These are phyloP conservation scores for Nitzschia sp. DNA, from an alignment of 108 stramenopile genomes.

Conservation along the genomic window DNA sequence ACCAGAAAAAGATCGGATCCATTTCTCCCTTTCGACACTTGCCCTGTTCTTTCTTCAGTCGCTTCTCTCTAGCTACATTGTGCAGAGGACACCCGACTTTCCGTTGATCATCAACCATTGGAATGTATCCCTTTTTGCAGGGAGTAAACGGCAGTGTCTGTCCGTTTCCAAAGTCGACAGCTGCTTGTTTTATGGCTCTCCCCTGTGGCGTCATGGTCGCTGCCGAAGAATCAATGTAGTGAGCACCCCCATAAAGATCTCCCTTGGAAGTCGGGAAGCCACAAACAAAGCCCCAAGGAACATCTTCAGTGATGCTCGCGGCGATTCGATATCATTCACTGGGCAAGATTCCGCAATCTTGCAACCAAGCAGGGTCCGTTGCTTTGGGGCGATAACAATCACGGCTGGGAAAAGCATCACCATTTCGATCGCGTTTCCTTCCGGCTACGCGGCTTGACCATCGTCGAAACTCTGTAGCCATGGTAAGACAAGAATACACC, in stretches of 20 bases:
- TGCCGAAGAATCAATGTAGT: conserved; percentile 70
- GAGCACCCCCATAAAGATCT: conserved; percentile 87
- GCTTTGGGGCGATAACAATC: conserved; percentile 58
- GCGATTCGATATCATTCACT: conserved; percentile 86
- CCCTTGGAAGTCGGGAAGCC: conserved; percentile 66
- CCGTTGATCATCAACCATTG: conserved; percentile 36
- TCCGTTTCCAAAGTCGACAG: conserved; percentile 71
- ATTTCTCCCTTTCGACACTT: conserved; percentile 72
- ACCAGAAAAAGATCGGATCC: conserved; percentile 58
- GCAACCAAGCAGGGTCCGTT: conserved; percentile 40
- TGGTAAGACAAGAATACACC: too few species aligned
- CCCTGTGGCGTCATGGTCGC: conserved; percentile 76
- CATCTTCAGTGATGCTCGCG: conserved; percentile 57
- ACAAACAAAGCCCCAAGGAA: conserved; percentile 87
- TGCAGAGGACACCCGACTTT: conserved; percentile 88
- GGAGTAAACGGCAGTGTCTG: conserved; percentile 78
- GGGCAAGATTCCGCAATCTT: conserved; percentile 84
- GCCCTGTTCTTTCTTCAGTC: conserved; percentile 54
- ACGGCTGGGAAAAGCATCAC: not conserved
- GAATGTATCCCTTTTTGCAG: conserved; percentile 84
- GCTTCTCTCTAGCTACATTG: conserved; percentile 54
- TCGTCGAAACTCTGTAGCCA: not conserved
- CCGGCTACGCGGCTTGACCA: not conserved
- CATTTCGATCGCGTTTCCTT: not conserved
- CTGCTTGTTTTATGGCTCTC: conserved; percentile 63